Conservation (phyloP, 2,329 filamentous ascomycete genomes). For the Aureobasidium melanogenum region DNA sequence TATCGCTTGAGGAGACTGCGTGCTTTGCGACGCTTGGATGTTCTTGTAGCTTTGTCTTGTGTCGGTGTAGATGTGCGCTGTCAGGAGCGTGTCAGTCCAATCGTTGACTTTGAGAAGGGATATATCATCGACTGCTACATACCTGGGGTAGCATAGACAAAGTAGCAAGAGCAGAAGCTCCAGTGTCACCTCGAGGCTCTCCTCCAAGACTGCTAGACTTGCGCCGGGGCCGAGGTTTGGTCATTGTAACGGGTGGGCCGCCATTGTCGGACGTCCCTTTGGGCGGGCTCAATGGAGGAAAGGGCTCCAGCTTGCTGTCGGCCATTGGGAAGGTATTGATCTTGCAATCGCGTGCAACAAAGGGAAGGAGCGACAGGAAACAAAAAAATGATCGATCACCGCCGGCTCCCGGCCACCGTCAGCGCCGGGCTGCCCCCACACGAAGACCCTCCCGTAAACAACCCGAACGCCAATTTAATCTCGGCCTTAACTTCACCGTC, state of each 20-base stretch:
- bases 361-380: background rate
- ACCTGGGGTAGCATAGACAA: conserved; percentile 12
- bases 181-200: conserved; percentile 45
- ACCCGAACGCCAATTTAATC: background rate
- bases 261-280: background rate
- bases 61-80: conserved; percentile 12
- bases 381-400: background rate
- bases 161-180: conserved; percentile 43
- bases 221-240: conserved; percentile 26
- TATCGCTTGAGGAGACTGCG: conserved; percentile 36
- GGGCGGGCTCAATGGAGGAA: conserved; percentile 6
- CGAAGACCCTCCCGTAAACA: background rate
- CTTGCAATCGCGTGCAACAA: background rate
- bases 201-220: conserved; percentile 42
- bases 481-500: background rate
- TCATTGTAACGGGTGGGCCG: background rate
- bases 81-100: background rate
- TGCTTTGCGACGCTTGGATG: conserved; percentile 39
- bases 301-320: conserved; percentile 10
- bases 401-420: background rate
- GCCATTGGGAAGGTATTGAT: background rate
- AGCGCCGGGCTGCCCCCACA: conserved; percentile 2
- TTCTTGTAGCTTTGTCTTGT: conserved; percentile 20
- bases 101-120: background rate
- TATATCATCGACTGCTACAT: background rate